Evolutionary conservation across 768 basidiomycete species (phyloP).

Genomic region (Podaxis pistillaris): DNA sequence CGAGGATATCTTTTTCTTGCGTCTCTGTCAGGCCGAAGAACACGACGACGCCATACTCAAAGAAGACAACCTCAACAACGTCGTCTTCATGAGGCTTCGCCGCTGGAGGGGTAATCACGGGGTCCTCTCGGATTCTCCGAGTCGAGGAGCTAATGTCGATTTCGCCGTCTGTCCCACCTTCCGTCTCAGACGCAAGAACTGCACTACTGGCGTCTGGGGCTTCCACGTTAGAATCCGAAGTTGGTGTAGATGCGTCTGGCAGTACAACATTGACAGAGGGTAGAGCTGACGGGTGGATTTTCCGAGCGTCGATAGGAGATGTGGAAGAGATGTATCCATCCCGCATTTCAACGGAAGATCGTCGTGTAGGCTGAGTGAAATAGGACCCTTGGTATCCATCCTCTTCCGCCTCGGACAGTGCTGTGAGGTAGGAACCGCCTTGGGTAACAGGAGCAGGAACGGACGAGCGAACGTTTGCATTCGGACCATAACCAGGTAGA

Average conservation of each 20-base stretch:
- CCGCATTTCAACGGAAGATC: slow-evolving; percentile 30
- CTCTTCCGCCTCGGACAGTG: slow-evolving; percentile 86
- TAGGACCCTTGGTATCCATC: slow-evolving; percentile 87
- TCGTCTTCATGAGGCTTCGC: slow-evolving; percentile 31
- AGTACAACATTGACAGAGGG: background rate
- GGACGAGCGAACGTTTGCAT: slow-evolving; percentile 84
- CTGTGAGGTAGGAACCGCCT: slow-evolving; percentile 56
- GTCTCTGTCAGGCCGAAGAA: slow-evolving; percentile 85
- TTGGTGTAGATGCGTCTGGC: background rate
- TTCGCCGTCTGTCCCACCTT: slow-evolving; percentile 5
- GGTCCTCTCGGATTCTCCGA: background rate
- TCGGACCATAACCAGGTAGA: slow-evolving; percentile 86
- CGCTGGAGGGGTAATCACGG: background rate
- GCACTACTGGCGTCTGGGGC: background rate
- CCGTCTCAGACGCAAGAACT: background rate
- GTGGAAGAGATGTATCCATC: slow-evolving; percentile 69
- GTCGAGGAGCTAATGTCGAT: background rate
- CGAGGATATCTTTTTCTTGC: slow-evolving; percentile 80
- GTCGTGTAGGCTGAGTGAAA: slow-evolving; percentile 45
- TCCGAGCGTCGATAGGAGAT: slow-evolving; percentile 38
- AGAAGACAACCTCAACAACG: slow-evolving; percentile 75
- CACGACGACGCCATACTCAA: slow-evolving; percentile 87
- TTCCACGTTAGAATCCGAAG: background rate
- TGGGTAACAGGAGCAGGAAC: slow-evolving; percentile 49
- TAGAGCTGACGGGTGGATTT: slow-evolving; percentile 14